Base-by-base conservation (phyloP, 2,329 filamentous ascomycete genomes). In the Sphaerulina populicola region DNA sequence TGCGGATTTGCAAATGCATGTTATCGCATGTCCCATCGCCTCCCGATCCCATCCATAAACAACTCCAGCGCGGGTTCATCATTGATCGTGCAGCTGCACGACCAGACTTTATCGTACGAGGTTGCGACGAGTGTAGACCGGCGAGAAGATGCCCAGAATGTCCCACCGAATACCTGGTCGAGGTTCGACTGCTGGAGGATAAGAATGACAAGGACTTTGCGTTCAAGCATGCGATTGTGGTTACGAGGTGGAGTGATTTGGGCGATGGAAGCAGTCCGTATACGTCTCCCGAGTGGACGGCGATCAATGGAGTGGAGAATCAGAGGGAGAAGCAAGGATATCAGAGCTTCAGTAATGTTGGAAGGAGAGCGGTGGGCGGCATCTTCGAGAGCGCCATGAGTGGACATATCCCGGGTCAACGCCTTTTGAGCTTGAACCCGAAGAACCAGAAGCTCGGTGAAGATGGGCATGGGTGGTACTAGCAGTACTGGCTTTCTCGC, bases 221-320 rank as follows among this genome's bases (percentile, higher is more conserved):
- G 2, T 83, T 83, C 65, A 80, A 77, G 58, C 78, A 82, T 51
- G 74, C 77, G 1, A 73, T 83, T 48, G 72, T 80, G 4, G 75
- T 82, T 4, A 82, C 79, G 6, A 67, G 80, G 14, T 83, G 80
- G 80, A 76, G 74, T 54, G 80, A 83, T 64, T 62, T 83, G 12
- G 80, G 80, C 1, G 72, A 80, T 62, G 77, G 77, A 1, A 71
- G 65, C 1, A 71, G 69, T 8, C 77, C 79, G 2, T 64, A 62
- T 35, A 67, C 67, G 9, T 72, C 68, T n/a, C 67, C 67, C 3
- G 76, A 80, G 54, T 82, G 80, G 75, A 73, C 72, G 9, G 75
- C 78, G n/a, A 70, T 75, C 33, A 78, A 77, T 59, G 77, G 76
- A 4, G 62, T 64, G 1, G 64, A 66, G 6, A 35, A 35, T 35